Conservation (phyloP, 208 protist genomes). For the Trypanosomatidae sp. region DNA sequence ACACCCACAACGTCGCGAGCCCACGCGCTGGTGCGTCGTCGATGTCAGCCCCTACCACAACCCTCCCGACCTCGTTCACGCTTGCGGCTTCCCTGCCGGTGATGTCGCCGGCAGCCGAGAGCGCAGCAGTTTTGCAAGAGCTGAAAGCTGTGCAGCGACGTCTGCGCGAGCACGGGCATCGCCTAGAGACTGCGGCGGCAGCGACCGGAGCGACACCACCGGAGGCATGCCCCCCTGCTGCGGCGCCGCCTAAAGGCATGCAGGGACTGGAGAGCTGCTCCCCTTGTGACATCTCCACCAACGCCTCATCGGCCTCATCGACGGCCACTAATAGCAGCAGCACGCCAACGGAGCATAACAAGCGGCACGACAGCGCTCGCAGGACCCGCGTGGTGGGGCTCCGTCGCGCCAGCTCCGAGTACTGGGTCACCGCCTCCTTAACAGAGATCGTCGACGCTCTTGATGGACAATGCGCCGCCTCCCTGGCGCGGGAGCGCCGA, state of each 20-base stretch:
- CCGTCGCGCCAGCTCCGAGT: neutral
- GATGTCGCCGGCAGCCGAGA: conserved; percentile 13
- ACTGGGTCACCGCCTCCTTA: conserved; percentile 17
- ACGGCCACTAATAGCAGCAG: neutral
- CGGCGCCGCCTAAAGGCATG: neutral
- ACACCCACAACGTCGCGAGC: neutral
- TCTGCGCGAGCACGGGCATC: conserved; percentile 7
- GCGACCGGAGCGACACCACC: neutral
- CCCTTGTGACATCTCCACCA: conserved; percentile 19
- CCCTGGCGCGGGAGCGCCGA: neutral
- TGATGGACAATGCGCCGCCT: conserved; percentile 1
- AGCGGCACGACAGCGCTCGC: conserved; percentile 1
- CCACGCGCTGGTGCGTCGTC: neutral
- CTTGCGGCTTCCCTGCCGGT: neutral
- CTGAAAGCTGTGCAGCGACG: conserved; percentile 18
- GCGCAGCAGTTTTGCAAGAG: conserved; percentile 21
- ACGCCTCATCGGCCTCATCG: conserved; percentile 5
- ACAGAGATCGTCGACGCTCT: conserved; percentile 24
- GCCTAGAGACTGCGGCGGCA: neutral
- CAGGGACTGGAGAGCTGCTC: conserved; percentile 7
- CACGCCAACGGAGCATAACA: neutral
- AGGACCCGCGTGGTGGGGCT: neutral
- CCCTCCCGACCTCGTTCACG: neutral
- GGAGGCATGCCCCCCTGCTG: neutral
- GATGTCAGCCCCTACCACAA: neutral